These are phyloP conservation scores for Phytophthora nicotianae DNA, from an alignment of 352 stramenopile species.

Conservation along the genomic window DNA sequence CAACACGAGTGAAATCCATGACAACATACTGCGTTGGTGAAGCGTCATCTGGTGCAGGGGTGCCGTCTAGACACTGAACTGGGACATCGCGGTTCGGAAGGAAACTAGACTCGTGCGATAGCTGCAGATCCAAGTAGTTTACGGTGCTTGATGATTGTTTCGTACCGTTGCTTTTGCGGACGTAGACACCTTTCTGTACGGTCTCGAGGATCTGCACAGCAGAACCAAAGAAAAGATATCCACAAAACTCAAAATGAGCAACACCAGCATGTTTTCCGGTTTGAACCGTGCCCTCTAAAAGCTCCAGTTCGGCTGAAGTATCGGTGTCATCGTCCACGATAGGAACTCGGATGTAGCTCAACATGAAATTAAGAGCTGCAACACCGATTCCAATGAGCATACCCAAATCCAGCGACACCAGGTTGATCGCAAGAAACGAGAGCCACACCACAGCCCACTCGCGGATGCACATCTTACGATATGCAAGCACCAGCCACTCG, in stretches of 20 bases:
- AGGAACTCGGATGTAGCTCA: constrained; percentile 70
- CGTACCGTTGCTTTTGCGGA: constrained; percentile 35
- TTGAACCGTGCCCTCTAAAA: background rate
- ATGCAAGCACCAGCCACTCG: constrained; percentile 93
- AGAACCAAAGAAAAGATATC: constrained; percentile 82
- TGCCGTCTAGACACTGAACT: constrained; percentile 69
- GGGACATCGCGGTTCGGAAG: constrained; percentile 45
- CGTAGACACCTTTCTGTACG: constrained; percentile 65
- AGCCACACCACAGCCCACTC: constrained; percentile 93
- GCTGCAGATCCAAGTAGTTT: background rate
- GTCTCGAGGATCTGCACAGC: constrained; percentile 72
- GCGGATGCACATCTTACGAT: constrained; percentile 71
- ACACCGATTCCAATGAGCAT: constrained; percentile 92
- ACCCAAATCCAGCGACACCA: constrained; percentile 92
- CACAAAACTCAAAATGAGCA: constrained; percentile 78
- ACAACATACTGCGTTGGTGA: constrained; percentile 73
- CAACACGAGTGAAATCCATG: constrained; percentile 83
- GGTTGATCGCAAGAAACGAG: constrained; percentile 94
- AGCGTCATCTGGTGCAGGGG: constrained; percentile 32
- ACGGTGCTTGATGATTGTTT: background rate
- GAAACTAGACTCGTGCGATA: constrained; percentile 11
- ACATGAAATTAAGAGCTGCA: constrained; percentile 77
- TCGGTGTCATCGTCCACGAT: constrained; percentile 49
- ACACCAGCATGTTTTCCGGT: constrained; percentile 54
- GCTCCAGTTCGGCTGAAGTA: background rate